Evolutionary conservation across 2,329 filamentous ascomycete species (phyloP).

Genomic region (Fusarium haematococcum): DNA sequence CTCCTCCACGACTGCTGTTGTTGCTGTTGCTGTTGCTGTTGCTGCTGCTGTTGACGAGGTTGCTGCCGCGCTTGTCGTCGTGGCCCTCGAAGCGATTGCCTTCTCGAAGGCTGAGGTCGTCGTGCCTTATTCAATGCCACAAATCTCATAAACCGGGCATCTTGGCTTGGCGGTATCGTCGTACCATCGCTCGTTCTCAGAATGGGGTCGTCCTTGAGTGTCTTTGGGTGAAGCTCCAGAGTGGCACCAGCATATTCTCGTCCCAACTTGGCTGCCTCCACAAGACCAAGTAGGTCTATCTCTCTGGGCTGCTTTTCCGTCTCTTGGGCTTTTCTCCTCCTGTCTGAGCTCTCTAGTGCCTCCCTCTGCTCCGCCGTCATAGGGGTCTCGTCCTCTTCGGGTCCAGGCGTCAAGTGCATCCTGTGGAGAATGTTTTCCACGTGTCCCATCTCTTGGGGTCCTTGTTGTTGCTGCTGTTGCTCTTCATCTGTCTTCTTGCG

Average conservation of each 20-base stretch:
- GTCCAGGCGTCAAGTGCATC: constrained; percentile 29
- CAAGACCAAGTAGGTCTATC: constrained; percentile 48
- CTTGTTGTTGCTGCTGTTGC: constrained; percentile 19
- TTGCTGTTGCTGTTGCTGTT: background rate
- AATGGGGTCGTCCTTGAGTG: constrained; percentile 54
- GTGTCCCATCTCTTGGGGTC: constrained; percentile 39
- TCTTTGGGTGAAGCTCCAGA: constrained; percentile 56
- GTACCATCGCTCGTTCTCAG: constrained; percentile 45
- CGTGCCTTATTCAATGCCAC: constrained; percentile 31
- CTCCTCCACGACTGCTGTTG: constrained; percentile 26
- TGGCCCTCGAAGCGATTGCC: background rate
- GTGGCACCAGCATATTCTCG: constrained; percentile 42
- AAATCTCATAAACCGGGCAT: constrained; percentile 48
- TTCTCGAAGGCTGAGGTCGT: constrained; percentile 10
- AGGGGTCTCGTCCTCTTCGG: constrained; percentile 33
- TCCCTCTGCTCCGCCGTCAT: constrained; percentile 41
- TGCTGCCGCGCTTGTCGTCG: constrained; percentile 6
- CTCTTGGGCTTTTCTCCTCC: constrained; percentile 21
- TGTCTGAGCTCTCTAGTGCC: constrained; percentile 38
- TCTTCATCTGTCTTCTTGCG: constrained; percentile 39
- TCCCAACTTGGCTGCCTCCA: constrained; percentile 48
- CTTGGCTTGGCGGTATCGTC: constrained; percentile 55
- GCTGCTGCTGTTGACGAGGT: constrained; percentile 7
- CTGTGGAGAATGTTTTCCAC: constrained; percentile 41
- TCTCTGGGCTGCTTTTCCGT: constrained; percentile 31